Evolutionary conservation across 305 asterid genomes (phyloP), one percentile per base, ranked within the genome.

Genomic region (Petunia hybrid): DNA sequence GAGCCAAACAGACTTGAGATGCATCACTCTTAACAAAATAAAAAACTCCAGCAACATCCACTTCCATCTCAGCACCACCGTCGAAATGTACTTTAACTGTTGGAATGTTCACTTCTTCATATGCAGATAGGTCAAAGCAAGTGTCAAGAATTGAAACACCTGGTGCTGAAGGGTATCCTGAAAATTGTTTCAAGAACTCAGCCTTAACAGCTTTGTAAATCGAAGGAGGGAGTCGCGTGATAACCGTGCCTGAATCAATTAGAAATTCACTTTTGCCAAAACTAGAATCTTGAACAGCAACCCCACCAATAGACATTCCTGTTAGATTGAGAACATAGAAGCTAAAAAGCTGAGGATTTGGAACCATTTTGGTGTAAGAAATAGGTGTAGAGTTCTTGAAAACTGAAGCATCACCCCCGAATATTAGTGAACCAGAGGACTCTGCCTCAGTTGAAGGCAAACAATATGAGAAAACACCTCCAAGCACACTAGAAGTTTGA

Each of bases 211-310:
- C 89, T 56, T 53, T 79, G 90, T 95, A 91, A 4, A 91, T 81
- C 5, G 98, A 91, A 2, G 98, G 98, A 2, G 92, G 93, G 61
- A 95, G 89, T 83, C 99, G 88, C 0, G 97, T 82, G 61, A 95
- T 92, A 12, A 95, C 99, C 0, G 97, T 95, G 63, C 98, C 98
- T 0, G 99, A 95, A 78, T 95, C 99, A 36, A 95, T 91, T n/a
- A 95, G 81, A 55, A 91, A 84, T 22, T 90, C 93, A 8, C 80
- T 78, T 61, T 53, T 81, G 5, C 91, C 92, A 55, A 89, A 89
- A 51, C 86, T 79, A 8, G 90, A 87, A 73, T 87, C 70, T 12
- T 85, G 79, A 13, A 91, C 40, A 36, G 59, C 16, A 67, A 89
- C 93, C 75, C 89, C 97, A 2, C 98, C 98, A 16, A 95, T 65